Evolutionary conservation across 1,284 basidiomycete genomes (phyloP).

Genomic region (Phellinidium pouzarii): DNA sequence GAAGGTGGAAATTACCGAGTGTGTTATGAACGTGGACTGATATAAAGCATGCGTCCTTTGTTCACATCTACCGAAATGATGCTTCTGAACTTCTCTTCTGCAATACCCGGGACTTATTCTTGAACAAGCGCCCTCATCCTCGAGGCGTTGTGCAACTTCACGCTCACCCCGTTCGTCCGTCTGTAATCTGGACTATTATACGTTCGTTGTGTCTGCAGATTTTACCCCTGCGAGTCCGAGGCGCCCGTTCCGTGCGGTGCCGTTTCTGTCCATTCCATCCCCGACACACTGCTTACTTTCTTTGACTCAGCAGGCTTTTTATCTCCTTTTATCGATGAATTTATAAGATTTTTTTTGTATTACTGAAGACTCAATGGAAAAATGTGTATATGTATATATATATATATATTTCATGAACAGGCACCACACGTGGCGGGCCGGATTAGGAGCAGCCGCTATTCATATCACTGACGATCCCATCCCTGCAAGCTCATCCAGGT

Average conservation of each 20-base stretch:
- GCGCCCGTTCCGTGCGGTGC: background rate
- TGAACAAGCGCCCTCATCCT: background rate
- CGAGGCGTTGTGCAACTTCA: no score
- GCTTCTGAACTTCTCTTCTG: background rate
- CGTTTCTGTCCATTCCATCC: no score
- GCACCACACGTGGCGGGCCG: background rate
- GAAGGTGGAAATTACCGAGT: background rate
- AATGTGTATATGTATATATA: no score
- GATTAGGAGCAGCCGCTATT: background rate
- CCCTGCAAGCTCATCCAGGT: background rate
- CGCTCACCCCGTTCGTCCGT: background rate
- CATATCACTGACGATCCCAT: background rate
- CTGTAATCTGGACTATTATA: background rate
- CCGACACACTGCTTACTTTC: no score
- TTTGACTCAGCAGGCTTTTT: no score
- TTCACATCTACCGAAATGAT: background rate
- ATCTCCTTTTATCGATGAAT: no score
- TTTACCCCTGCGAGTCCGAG: no score
- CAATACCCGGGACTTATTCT: background rate
- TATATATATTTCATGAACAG: no score
- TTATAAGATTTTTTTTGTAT: no score
- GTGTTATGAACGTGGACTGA: slow-evolving; percentile 11
- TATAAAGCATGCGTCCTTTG: background rate
- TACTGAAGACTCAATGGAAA: no score
- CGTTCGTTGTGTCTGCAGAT: no score